Evolutionary conservation across 2,329 filamentous ascomycete genomes (phyloP), one percentile per base, ranked within the genome.

Genomic region (Arthrobotrys megalospora): DNA sequence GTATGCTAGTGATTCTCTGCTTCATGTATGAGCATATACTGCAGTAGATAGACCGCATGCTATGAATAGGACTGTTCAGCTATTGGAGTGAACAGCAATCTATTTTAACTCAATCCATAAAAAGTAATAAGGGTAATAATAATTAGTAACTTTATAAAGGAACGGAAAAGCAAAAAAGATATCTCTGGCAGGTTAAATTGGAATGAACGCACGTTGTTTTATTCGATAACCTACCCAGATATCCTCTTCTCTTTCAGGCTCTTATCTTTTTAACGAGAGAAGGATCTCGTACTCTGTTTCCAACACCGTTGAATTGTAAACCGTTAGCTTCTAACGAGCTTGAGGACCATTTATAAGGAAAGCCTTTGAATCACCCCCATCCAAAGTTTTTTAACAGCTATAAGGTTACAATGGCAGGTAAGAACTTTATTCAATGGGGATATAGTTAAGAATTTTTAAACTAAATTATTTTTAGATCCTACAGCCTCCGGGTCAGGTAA

Each of bases 1-100:
- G n/a, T n/a, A n/a, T n/a, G n/a, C n/a, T n/a, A n/a, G 8, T 60
- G 34, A 60, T 60, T 60, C 53, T 34, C 53, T 34, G 53, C 53
- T 60, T 60, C 36, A 58, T 60, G 53, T n/a, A 43, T 60, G 11
- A 24, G 53, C 53, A 60, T 60, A 60, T 41, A 60, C 34, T 24
- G 8, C 16, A 41, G n/a, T 11, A 34, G 36, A 60, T 60, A 55
- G 53, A 41, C 36, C 7, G n/a, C 41, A 60, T 60, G 53, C 53
- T n/a, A n/a, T n/a, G n/a, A n/a, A 60, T 60, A 16, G 12, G 34
- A 58, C 52, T 41, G 14, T 24, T 21, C 53, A 60, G 52, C 28
- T 55, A 16, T 55, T 32, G 12, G 53, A 41, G 34, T 60, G 34
- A 24, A 43, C 19, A 60, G 24, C 53, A 60, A 43, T 43, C 34